These are phyloP conservation scores for Penicillium sp. DNA, from an alignment of 2,329 filamentous ascomycete species.

Conservation along the genomic window DNA sequence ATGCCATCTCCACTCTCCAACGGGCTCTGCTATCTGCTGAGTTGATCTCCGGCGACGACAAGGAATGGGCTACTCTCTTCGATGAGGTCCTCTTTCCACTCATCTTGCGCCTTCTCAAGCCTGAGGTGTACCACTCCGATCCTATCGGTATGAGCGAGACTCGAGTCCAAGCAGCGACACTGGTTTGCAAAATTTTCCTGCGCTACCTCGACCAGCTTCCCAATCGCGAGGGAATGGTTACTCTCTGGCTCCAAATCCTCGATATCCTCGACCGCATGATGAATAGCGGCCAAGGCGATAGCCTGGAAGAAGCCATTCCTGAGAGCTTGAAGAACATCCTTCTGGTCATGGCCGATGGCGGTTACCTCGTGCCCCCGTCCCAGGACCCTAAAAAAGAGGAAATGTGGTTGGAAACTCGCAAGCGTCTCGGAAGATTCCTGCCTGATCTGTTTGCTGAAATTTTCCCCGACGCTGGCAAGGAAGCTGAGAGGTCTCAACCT, in stretches of 20 bases:
- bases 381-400: slow-evolving; percentile 51
- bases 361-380: slow-evolving; percentile 72
- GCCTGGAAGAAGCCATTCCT: slow-evolving; percentile 87
- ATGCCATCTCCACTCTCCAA: slow-evolving; percentile 84
- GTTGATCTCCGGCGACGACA: slow-evolving; percentile 77
- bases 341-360: slow-evolving; percentile 89
- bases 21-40: slow-evolving; percentile 81
- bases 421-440: slow-evolving; percentile 60
- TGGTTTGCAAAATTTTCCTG: slow-evolving; percentile 93
- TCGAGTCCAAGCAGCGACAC: slow-evolving; percentile 82
- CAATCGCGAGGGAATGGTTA: slow-evolving; percentile 84
- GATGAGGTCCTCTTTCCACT: slow-evolving; percentile 90
- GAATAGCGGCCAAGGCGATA: slow-evolving; percentile 91
- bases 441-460: slow-evolving; percentile 60
- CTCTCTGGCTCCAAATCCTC: slow-evolving; percentile 88
- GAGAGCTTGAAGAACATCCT: slow-evolving; percentile 96
- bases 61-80: slow-evolving; percentile 95
- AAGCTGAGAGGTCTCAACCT: slow-evolving; percentile 17
- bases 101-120: slow-evolving; percentile 82
- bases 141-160: slow-evolving; percentile 94
- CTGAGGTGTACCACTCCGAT: slow-evolving; percentile 90
- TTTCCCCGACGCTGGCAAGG: slow-evolving; percentile 47
- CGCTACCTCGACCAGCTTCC: slow-evolving; percentile 86
- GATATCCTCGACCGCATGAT: slow-evolving; percentile 94
- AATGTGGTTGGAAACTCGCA: slow-evolving; percentile 63